Conservation (phyloP, 176 grass and related monocot genomes). For the Panicum miliaceum region DNA sequence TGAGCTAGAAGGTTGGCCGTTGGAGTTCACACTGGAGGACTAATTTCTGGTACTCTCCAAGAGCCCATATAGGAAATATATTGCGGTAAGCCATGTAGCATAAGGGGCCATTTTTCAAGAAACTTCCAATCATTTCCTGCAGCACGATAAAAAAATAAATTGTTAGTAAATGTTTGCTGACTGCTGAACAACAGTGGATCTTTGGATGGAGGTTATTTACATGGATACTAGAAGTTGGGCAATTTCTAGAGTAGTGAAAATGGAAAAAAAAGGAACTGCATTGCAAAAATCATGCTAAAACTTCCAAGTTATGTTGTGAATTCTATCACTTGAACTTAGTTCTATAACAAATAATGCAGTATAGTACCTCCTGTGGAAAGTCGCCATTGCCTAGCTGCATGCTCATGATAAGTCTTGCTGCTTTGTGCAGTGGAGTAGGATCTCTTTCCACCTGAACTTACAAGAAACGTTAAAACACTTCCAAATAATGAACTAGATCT, state of each 20-base stretch:
- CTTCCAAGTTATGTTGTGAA: neutral
- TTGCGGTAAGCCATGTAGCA: slow-evolving; percentile 78
- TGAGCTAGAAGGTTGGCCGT: neutral
- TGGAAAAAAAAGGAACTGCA: neutral
- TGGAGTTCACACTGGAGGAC: slow-evolving; percentile 15
- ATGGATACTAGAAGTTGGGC: neutral
- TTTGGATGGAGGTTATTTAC: slow-evolving; percentile 16
- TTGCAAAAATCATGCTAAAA: neutral
- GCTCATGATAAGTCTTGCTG: slow-evolving; percentile 60
- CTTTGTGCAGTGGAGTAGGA: slow-evolving; percentile 64
- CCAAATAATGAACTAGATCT: slow-evolving; percentile 10
- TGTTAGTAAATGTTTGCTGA: slow-evolving; percentile 8
- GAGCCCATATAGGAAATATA: slow-evolving; percentile 89
- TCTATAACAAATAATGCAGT: neutral
- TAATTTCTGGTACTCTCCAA: slow-evolving; percentile 70
- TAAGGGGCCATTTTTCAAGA: slow-evolving; percentile 60
- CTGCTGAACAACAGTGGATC: slow-evolving; percentile 21
- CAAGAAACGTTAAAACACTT: slow-evolving; percentile 20
- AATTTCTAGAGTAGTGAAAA: slow-evolving; percentile 5
- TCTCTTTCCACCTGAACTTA: slow-evolving; percentile 57
- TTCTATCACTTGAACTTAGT: neutral
- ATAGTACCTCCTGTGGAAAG: slow-evolving; percentile 75
- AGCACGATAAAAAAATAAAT: slow-evolving; percentile 13
- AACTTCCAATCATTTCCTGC: slow-evolving; percentile 79
- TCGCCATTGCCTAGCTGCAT: slow-evolving; percentile 68